A percentile compares a stretch with the other conserved stretches of the same genome.
phyloP scores from a whole-genome alignment of 768 basidiomycete genomes.

The Kwoniella sp. region DNA sequence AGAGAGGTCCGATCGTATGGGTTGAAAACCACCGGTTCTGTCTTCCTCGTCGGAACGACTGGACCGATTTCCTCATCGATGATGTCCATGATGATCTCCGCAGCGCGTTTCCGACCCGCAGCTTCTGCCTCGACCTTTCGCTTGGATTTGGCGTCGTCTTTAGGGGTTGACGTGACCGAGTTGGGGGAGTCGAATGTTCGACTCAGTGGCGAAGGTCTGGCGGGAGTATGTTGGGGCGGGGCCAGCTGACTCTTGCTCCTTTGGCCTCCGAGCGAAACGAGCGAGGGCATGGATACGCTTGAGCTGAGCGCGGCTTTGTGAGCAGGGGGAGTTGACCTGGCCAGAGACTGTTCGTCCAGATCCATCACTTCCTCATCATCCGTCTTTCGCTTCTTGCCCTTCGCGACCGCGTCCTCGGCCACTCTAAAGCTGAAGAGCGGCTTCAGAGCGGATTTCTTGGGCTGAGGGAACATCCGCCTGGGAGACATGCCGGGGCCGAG shows the following conservation, averaged over 20 bases:
- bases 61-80: slow-evolving; percentile 28
- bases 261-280: background rate
- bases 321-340: background rate
- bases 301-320: slow-evolving; percentile 5
- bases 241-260: background rate
- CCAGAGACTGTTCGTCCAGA: background rate
- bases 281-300: slow-evolving; percentile 13
- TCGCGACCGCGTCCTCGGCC: background rate
- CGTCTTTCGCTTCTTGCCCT: slow-evolving; percentile 7
- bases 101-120: slow-evolving; percentile 30
- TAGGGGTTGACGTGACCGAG: background rate
- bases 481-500: slow-evolving; percentile 33
- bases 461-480: slow-evolving; percentile 19
- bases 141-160: slow-evolving; percentile 2
- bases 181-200: background rate
- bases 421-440: slow-evolving; percentile 18
- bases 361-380: slow-evolving; percentile 10
- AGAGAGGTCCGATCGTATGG: slow-evolving; percentile 30
- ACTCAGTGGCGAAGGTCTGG: slow-evolving; percentile 17
- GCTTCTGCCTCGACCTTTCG: slow-evolving; percentile 14
- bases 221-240: slow-evolving; percentile 4
- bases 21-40: slow-evolving; percentile 31
- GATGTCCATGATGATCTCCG: slow-evolving; percentile 37
- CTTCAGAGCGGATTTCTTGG: slow-evolving; percentile 15
- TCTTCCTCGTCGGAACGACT: slow-evolving; percentile 5